phyloP scores from a whole-genome alignment of 108 stramenopile species.

The Cyclotella sp. region DNA sequence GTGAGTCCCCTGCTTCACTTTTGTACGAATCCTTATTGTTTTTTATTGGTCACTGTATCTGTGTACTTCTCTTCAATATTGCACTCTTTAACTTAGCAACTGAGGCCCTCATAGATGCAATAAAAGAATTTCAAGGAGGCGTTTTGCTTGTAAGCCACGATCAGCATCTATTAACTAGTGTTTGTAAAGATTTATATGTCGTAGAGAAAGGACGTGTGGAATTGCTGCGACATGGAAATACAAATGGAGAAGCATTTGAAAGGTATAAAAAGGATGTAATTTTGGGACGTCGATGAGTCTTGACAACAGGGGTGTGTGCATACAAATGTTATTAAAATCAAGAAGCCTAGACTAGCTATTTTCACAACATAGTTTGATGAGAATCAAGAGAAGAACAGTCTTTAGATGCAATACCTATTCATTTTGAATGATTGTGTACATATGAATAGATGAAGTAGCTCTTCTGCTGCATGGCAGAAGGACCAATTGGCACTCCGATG shows the following conservation, averaged over 20 bases:
- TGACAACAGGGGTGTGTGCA: neutral
- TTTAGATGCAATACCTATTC: no score
- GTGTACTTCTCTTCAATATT: neutral
- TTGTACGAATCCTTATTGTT: neutral
- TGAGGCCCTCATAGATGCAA: slow-evolving; percentile 84
- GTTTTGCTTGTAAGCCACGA: slow-evolving; percentile 90
- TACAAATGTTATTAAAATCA: no score
- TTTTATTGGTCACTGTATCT: neutral
- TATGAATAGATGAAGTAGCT: no score
- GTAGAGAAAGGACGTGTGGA: slow-evolving; percentile 71
- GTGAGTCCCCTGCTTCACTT: neutral
- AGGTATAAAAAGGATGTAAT: slow-evolving; percentile 83
- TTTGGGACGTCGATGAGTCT: slow-evolving; percentile 40
- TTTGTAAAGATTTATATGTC: slow-evolving; percentile 85
- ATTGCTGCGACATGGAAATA: slow-evolving; percentile 55
- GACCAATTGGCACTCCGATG: no score
- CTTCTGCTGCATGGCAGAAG: no score
- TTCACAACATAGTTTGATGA: no score
- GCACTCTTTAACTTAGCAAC: slow-evolving; percentile 32
- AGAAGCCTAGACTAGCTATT: no score
- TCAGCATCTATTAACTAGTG: slow-evolving; percentile 83
- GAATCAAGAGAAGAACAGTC: no score
- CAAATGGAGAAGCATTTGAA: slow-evolving; percentile 74
- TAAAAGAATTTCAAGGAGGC: slow-evolving; percentile 79
- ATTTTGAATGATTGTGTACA: no score